A percentile compares a stretch with the other conserved stretches of the same genome.
phyloP scores from a whole-genome alignment of 495 filamentous ascomycete genomes.

The Lophiotrema nucula region DNA sequence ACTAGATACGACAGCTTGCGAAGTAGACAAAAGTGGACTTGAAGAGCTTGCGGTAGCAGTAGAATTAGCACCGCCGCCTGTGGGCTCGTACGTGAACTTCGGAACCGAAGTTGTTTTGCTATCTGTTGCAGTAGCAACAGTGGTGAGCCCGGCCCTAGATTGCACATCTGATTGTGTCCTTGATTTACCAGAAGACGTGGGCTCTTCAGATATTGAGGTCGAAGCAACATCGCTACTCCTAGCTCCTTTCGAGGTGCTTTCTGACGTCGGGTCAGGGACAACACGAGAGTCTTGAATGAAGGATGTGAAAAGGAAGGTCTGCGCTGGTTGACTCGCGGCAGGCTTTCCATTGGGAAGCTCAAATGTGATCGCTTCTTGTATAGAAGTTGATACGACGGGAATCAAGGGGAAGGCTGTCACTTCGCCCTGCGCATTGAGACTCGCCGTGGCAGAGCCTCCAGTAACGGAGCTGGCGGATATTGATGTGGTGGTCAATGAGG shows the following conservation, averaged over 20 bases:
- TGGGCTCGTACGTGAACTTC: too few relatives aligned
- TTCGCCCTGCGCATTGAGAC: background rate
- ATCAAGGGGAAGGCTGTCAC: background rate
- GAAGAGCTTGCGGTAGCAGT: too few relatives aligned
- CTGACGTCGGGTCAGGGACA: background rate
- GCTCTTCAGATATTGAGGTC: too few relatives aligned
- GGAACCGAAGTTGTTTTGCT: too few relatives aligned
- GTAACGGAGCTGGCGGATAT: slow-evolving; percentile 1
- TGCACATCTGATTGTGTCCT: too few relatives aligned
- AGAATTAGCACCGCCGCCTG: too few relatives aligned
- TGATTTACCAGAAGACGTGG: too few relatives aligned
- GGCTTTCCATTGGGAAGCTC: background rate
- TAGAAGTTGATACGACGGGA: background rate
- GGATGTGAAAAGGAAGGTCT: background rate
- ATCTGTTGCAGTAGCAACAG: too few relatives aligned
- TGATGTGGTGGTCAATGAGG: background rate
- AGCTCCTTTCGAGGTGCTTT: background rate
- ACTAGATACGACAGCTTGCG: too few relatives aligned
- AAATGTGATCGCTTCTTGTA: background rate
- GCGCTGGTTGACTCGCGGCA: background rate
- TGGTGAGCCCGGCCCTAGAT: too few relatives aligned
- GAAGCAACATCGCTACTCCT: too few relatives aligned
- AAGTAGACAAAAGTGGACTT: too few relatives aligned
- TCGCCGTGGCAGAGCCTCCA: background rate
- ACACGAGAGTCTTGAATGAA: background rate